Conservation (phyloP, 768 basidiomycete genomes). For the Crepidotus variabilis region DNA sequence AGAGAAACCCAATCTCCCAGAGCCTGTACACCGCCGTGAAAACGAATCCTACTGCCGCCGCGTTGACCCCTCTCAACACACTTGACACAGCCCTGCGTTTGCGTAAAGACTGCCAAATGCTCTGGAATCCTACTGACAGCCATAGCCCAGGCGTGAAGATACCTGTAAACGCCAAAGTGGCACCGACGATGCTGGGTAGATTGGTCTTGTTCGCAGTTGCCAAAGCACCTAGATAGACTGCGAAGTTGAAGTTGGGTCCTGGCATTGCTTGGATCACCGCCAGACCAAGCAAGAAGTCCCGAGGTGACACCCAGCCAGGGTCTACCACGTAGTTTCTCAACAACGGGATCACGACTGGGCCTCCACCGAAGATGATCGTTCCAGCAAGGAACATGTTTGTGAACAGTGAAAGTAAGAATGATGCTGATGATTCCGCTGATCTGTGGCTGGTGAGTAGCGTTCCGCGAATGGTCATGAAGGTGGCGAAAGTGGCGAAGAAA, state of each 20-base stretch:
- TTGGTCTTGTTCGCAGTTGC: conserved; percentile 21
- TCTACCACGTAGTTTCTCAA: conserved; percentile 48
- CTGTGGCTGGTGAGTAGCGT: conserved; percentile 7
- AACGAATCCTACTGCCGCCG: conserved; percentile 38
- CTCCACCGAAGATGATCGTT: conserved; percentile 48
- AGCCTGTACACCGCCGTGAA: conserved; percentile 37
- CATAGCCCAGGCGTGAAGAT: conserved; percentile 47
- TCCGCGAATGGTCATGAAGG: conserved; percentile 26
- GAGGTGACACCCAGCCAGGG: conserved; percentile 45
- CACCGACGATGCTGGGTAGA: conserved; percentile 35
- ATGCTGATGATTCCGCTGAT: conserved; percentile 7
- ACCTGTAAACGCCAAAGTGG: conserved; percentile 42
- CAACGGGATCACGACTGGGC: conserved; percentile 55
- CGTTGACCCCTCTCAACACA: conserved; percentile 35
- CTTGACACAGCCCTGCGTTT: conserved; percentile 25
- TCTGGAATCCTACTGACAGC: conserved; percentile 32
- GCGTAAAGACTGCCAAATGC: conserved; percentile 29
- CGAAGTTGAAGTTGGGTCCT: conserved; percentile 56
- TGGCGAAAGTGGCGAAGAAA: conserved; percentile 24
- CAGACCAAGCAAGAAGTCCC: conserved; percentile 52
- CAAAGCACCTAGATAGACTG: conserved; percentile 49
- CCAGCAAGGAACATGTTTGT: conserved; percentile 46
- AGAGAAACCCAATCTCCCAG: conserved; percentile 36
- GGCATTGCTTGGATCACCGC: conserved; percentile 47
- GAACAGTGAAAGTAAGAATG: conserved; percentile 33